Evolutionary conservation across 106 monocot genomes (phyloP), one percentile per base, ranked within the genome.

Genomic region (Gastrodia elata): DNA sequence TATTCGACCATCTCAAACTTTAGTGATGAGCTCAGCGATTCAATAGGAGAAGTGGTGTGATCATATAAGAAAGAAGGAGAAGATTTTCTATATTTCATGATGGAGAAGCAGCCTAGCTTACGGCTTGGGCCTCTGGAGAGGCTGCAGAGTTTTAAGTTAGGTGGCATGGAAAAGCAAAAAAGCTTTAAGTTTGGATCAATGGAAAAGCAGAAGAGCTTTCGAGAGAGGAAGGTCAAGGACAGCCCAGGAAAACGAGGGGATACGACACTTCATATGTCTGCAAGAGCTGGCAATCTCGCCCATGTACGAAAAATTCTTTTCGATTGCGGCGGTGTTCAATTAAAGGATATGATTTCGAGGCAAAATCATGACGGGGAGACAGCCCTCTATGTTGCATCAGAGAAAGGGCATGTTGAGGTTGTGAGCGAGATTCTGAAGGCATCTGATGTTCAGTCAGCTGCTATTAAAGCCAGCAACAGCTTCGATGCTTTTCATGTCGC

Each of bases 311-410:
- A 58, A 44, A 75, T 87, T 24, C 35, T 87, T 14, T 49, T 76
- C 0, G 80, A 81, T 11, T 56, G 64, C 38, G 70, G 75, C 7
- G 71, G 67, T 18, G 36, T 39, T 32, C 69, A 68, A 38, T 61
- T 83, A 61, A 73, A 73, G 64, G 81, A 81, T 61, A 42, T 87
- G 76, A 13, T 87, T 3, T 68, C 70, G 3, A 76, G 46, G 65
- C 81, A 79, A 78, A 87, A 87, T 59, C 76, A 65, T 7, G 83
- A 83, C 36, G 83, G 81, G 4, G 81, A 87, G 77, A 87, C 83
- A 0, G 80, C 83, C 2, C 71, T 87, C 24, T 87, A 83, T 76
- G 83, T 87, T 5, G 87, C 87, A 6, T 74, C 87, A 4, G 87
- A 87, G 75, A 78, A 68, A 11, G 87, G 87, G 30, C 68, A 76